Conservation (phyloP, 495 filamentous ascomycete genomes). For the Xylona heveae region DNA sequence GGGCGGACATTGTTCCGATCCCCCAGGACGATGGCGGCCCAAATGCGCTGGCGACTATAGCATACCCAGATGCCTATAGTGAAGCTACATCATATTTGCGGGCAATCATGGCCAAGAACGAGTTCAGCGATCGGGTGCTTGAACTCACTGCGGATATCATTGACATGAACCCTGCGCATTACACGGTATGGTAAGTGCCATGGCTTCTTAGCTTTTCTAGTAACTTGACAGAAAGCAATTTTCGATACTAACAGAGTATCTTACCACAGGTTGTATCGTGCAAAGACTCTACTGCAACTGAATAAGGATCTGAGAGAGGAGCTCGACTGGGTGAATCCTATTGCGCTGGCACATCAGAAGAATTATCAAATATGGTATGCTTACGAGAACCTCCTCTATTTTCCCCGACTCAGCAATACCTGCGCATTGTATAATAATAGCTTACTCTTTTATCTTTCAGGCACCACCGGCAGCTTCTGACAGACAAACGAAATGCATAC, state of each 20-base stretch:
- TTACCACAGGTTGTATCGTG: slow-evolving; percentile 54
- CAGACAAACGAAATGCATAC: slow-evolving; percentile 26
- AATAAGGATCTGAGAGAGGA: slow-evolving; percentile 46
- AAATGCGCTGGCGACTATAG: slow-evolving; percentile 63
- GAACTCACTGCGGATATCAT: slow-evolving; percentile 79
- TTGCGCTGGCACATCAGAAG: slow-evolving; percentile 68
- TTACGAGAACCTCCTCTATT: background rate
- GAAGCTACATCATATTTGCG: slow-evolving; percentile 82
- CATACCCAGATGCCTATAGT: slow-evolving; percentile 67
- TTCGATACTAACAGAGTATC: slow-evolving; percentile 2
- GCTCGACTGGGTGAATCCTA: slow-evolving; percentile 61
- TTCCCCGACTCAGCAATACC: background rate
- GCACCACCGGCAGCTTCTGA: slow-evolving; percentile 81
- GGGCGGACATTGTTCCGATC: slow-evolving; percentile 69
- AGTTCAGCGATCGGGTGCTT: slow-evolving; percentile 58
- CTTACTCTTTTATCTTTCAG: slow-evolving; percentile 9
- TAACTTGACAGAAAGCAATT: background rate
- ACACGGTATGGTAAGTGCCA: slow-evolving; percentile 65
- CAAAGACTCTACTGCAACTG: slow-evolving; percentile 47
- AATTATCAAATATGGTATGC: slow-evolving; percentile 88
- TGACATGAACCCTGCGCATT: slow-evolving; percentile 81
- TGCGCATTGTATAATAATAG: no score
- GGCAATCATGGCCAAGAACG: slow-evolving; percentile 76
- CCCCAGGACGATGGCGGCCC: slow-evolving; percentile 57
- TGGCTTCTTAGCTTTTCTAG: background rate